phyloP scores from a whole-genome alignment of 2,329 filamentous ascomycete species.

The Tolypocladium pustulatum region DNA sequence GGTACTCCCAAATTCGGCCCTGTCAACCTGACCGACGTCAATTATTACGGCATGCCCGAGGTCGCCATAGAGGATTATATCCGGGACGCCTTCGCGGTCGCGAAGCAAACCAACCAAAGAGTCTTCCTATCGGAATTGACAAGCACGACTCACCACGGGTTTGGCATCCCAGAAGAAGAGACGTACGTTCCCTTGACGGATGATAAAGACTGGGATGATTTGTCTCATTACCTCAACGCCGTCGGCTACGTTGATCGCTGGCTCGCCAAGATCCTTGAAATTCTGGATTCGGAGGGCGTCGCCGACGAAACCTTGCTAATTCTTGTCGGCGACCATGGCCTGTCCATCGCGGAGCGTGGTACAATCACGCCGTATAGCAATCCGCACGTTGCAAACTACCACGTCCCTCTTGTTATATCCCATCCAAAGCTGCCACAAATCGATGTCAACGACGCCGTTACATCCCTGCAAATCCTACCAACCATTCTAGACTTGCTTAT shows the following conservation, averaged over 20 bases:
- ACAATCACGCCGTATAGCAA: conserved; percentile 22
- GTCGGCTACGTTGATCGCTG: conserved; percentile 21
- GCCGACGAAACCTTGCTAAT: conserved; percentile 21
- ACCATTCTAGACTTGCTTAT: conserved; percentile 23
- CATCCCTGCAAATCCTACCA: conserved; percentile 20
- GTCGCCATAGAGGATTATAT: conserved; percentile 20
- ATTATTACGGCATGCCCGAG: conserved; percentile 22
- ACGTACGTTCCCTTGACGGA: conserved; percentile 14
- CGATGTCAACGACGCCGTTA: conserved; percentile 20
- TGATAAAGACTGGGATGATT: conserved; percentile 14
- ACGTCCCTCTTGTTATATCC: conserved; percentile 21
- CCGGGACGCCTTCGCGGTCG: conserved; percentile 17
- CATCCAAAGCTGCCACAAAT: conserved; percentile 21
- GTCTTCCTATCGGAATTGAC: conserved; percentile 22
- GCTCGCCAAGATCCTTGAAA: conserved; percentile 18
- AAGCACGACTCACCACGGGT: conserved; percentile 22
- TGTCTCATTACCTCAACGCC: conserved; percentile 22
- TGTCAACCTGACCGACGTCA: conserved; percentile 17
- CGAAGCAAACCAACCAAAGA: conserved; percentile 16
- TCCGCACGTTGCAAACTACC: conserved; percentile 21
- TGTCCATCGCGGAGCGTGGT: conserved; percentile 21
- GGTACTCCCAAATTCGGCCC: conserved; percentile 16
- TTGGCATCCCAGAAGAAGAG: conserved; percentile 16
- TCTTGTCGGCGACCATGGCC: conserved; percentile 21
- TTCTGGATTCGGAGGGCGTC: conserved; percentile 18